Conservation (phyloP, 331 rosid genomes). For the Acacia concinna region DNA sequence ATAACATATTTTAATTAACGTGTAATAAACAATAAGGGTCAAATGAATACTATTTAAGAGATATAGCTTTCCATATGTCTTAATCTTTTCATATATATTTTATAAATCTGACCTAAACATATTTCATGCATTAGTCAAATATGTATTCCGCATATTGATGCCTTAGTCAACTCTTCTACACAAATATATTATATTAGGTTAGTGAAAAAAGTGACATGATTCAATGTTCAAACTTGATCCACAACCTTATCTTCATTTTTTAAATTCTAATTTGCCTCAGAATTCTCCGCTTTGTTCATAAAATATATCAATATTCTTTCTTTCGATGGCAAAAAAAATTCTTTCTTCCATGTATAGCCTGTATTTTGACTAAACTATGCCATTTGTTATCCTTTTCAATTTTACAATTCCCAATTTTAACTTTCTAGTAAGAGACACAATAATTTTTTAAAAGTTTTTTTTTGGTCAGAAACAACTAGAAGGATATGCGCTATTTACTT, state of each 20-base stretch:
- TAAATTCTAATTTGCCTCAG: neutral
- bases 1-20: no score
- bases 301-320: neutral
- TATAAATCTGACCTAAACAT: neutral
- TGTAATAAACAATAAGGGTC: no score
- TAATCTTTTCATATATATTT: neutral
- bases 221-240: neutral
- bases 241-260: neutral
- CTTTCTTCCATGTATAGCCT: neutral
- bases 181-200: neutral
- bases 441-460: neutral
- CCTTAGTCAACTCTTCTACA: neutral
- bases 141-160: neutral
- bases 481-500: no score
- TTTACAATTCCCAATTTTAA: neutral
- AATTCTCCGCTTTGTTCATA: neutral
- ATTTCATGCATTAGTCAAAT: neutral
- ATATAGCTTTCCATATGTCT: neutral
- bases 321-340: no score
- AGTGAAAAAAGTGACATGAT: neutral
- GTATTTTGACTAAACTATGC: neutral
- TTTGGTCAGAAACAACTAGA: neutral
- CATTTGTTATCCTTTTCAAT: neutral
- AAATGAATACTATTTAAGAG: neutral
- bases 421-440: neutral